These are phyloP conservation scores for Pisolithus microcarpus DNA, from an alignment of 768 basidiomycete genomes.

Conservation along the genomic window DNA sequence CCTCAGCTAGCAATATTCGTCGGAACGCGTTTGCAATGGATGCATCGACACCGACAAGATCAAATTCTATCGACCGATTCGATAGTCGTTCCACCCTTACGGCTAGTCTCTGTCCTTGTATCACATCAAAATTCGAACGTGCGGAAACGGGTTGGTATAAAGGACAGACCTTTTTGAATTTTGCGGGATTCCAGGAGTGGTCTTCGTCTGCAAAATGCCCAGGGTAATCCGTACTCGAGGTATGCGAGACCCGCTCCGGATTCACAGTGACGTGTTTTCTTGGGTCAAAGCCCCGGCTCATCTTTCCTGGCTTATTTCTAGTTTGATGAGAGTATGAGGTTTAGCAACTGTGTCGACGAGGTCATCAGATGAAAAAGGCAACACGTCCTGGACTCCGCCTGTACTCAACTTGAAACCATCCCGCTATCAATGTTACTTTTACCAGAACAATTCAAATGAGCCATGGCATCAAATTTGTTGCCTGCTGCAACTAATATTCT, in stretches of 20 bases:
- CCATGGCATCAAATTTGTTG: too few species aligned
- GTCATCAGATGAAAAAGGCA: neutral
- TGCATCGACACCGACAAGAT: conserved; percentile 91
- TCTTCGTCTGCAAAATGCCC: conserved; percentile 84
- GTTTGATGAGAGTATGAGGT: neutral
- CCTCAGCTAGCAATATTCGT: conserved; percentile 91
- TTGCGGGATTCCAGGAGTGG: conserved; percentile 71
- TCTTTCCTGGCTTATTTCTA: neutral
- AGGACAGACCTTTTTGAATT: conserved; percentile 65
- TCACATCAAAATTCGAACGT: conserved; percentile 3
- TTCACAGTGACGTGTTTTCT: conserved; percentile 58
- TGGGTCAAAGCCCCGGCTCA: conserved; percentile 27
- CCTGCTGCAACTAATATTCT: too few species aligned
- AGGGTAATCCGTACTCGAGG: conserved; percentile 87
- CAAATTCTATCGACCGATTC: conserved; percentile 83
- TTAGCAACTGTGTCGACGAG: too few species aligned
- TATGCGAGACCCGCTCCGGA: conserved; percentile 66
- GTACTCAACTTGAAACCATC: too few species aligned
- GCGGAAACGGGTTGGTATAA: neutral
- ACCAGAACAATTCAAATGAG: too few species aligned
- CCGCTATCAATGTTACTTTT: too few species aligned
- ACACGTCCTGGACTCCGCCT: neutral
- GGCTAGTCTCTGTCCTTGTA: conserved; percentile 53
- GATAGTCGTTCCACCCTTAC: conserved; percentile 76
- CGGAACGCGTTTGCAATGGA: conserved; percentile 94